Base-by-base conservation (phyloP, 306 rosid species). In the Delonix regia region DNA sequence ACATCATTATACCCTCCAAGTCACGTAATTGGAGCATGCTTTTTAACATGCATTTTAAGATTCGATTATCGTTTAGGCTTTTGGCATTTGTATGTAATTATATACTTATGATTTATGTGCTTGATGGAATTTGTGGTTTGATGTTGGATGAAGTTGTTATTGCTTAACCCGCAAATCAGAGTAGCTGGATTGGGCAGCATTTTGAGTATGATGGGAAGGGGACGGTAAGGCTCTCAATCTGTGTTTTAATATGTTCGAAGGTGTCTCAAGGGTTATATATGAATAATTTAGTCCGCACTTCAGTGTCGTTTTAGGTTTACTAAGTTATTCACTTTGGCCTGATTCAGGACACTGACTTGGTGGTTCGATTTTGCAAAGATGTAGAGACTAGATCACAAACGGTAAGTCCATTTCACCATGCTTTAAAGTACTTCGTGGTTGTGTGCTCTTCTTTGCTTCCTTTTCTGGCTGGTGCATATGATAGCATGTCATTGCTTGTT, bases 341-440 rank as follows among this genome's bases (percentile, higher is more conserved):
- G 73, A 33, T 83, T 76, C 94, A 90, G 97, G 89, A 74, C 56
- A n/a, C 95, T 60, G 99, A 95, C 70, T 80, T 93, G 89, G 93
- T 63, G 49, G 79, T 95, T 75, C 93, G 90, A 25, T 95, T 95
- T 68, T 93, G 99, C 83, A 95, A 93, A 81, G 99, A 95, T 34
- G 99, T 95, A 77, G 97, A 95, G 86, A 88, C 72, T 78, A 83
- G 99, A 91, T 88, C 98, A 3, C 98, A 90, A 83, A 70, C 74
- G 98, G 98, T 93, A 92, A 92, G 25, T 82, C n/a, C 75, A 76
- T 83, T 27, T 61, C 22, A 69, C 83, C 64, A 19, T 87, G 62
- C 44, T 81, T 69, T 80, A 57, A 47, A 80, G 57, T 73, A 68
- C 74, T 84, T 83, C 52, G 51, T 74, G 56, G 38, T 55, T 75